Conservation (phyloP, 1,284 basidiomycete species). For the Fomitopsis palustris region DNA sequence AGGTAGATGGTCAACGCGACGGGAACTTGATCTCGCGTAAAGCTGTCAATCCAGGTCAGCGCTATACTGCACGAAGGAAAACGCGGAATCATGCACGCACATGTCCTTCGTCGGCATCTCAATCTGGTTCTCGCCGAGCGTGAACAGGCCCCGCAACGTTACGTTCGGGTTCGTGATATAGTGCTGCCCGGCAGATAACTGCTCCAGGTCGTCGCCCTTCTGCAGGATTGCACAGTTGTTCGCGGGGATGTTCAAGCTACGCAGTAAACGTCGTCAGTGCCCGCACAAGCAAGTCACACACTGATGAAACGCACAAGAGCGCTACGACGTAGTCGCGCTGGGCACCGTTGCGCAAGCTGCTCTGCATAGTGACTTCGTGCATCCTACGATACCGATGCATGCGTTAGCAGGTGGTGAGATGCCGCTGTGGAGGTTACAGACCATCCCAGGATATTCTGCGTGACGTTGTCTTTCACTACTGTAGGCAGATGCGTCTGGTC, state of each 20-base stretch:
- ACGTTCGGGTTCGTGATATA: conserved; percentile 80
- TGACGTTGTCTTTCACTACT: conserved; percentile 57
- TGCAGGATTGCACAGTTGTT: conserved; percentile 82
- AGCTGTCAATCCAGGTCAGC: too few species aligned
- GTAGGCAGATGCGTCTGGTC: conserved; percentile 75
- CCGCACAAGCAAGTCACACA: background rate
- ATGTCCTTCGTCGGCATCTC: conserved; percentile 85
- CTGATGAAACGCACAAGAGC: conserved; percentile 54
- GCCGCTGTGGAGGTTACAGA: conserved; percentile 16
- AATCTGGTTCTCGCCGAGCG: conserved; percentile 75
- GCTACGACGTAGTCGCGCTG: conserved; percentile 70
- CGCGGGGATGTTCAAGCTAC: conserved; percentile 74
- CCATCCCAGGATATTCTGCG: conserved; percentile 56
- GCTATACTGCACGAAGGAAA: too few species aligned
- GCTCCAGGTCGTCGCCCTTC: conserved; percentile 72
- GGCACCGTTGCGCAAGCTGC: conserved; percentile 39
- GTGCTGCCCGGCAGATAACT: conserved; percentile 74
- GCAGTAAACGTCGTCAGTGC: background rate
- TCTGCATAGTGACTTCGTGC: conserved; percentile 74
- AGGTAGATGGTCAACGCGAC: conserved; percentile 79
- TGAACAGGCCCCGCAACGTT: conserved; percentile 72
- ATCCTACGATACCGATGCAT: conserved; percentile 31
- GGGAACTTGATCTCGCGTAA: conserved; percentile 80
- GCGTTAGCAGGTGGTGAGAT: background rate
- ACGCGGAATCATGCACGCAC: conserved; percentile 35